Evolutionary conservation across 176 grass and related monocot species (phyloP), one percentile per base, ranked within the genome.

Genomic region (Thinopyrum elongatum): DNA sequence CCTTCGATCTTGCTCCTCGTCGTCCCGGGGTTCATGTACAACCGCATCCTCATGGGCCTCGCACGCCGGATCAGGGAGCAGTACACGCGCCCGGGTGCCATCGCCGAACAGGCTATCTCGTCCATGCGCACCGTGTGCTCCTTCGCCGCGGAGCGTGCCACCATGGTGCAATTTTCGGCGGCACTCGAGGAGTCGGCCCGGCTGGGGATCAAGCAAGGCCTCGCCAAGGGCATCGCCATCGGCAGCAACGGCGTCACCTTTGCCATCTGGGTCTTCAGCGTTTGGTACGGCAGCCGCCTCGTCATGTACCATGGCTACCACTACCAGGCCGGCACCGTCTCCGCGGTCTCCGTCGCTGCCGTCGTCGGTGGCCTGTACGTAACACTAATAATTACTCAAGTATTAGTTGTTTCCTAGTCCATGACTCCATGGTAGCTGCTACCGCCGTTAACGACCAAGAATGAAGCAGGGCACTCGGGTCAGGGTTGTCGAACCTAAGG

Each of bases 261-360:
- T 34, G 42, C 91, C 44, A 93, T 98, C 58, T 98, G 82, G 74
- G 93, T 93, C 1, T 98, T 98, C 82, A 86, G 74, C 34, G 44
- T 89, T 30, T 98, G 93, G 95, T 98, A 98, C 7, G 95, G 95
- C 26, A 95, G 93, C 86, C 85, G 83, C 8, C 89, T 98, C 6
- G 87, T 95, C 89, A 98, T 98, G 91, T 93, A 95, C 86, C 92
- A 95, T 17, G 93, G 91, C 1, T 83, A 73, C 27, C 17, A 83
- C 1, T 83, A 73, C 27, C 17, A 83, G 51, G 95, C 93, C 2
- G 95, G 95, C 72, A 95, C 95, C 1, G 89, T 98, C 81, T 98
- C 85, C 79, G 87, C 80, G 13, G 93, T 93, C 70, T 75, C 89
- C 0, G 85, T 90, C 11, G 70, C 80, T n/a, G 73, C 86, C 65